These are phyloP conservation scores for Penicillium taxi DNA, from an alignment of 495 filamentous ascomycete species.

Conservation along the genomic window DNA sequence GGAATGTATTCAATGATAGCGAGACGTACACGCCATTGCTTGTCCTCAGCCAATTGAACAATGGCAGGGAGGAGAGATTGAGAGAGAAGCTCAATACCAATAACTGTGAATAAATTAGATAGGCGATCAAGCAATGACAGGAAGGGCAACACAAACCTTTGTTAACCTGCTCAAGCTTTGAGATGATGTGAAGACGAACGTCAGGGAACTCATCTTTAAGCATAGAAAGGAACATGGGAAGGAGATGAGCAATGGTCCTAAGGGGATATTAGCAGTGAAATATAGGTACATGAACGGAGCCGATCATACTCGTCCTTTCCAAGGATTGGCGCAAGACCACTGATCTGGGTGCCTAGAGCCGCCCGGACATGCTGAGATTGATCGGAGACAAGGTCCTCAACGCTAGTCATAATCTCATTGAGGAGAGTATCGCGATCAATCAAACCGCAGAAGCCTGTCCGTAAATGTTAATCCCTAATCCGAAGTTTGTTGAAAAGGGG, in stretches of 20 bases:
- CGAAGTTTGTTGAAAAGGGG: background rate
- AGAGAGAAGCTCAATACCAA: conserved; percentile 93
- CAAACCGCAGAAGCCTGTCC: conserved; percentile 77
- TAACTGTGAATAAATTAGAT: conserved; percentile 50
- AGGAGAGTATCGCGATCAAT: conserved; percentile 81
- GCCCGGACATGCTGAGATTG: conserved; percentile 94
- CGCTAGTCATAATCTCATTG: conserved; percentile 92
- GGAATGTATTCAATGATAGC: conserved; percentile 99
- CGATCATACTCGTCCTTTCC: conserved; percentile 99
- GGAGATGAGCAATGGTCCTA: conserved; percentile 89
- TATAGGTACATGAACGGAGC: background rate
- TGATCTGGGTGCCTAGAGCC: conserved; percentile 92
- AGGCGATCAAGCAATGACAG: background rate
- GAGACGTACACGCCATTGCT: conserved; percentile 97
- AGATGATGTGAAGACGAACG: conserved; percentile 96
- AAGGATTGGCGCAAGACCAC: conserved; percentile 90
- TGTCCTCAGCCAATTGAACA: conserved; percentile 94
- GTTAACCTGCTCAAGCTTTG: conserved; percentile 94
- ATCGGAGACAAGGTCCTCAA: conserved; percentile 94
- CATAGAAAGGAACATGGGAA: conserved; percentile 99
- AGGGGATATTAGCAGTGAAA: background rate
- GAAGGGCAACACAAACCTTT: conserved; percentile 52
- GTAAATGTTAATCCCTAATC: background rate
- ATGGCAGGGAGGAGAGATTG: conserved; percentile 97
- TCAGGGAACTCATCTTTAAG: conserved; percentile 99